Conservation (phyloP, 805 yeast species). For the Scheffersomyces lignosus region DNA sequence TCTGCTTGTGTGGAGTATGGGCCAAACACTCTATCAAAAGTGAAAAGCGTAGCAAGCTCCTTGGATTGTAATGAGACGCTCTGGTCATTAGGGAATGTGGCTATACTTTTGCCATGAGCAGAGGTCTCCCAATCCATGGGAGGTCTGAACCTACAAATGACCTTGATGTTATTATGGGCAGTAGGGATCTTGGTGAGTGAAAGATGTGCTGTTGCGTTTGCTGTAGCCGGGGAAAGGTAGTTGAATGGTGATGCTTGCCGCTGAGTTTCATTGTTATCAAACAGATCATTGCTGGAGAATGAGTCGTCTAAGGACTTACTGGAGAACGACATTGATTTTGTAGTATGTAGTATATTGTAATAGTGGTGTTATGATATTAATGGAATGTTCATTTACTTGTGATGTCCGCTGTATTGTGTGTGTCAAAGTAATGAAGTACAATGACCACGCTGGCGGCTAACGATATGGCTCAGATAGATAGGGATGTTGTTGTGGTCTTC, state of each 20-base stretch:
- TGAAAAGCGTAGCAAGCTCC: slow-evolving; percentile 38
- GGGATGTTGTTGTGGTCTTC: no score
- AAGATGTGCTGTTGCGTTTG: neutral
- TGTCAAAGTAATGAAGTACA: no score
- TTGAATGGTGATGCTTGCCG: slow-evolving; percentile 4
- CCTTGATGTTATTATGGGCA: slow-evolving; percentile 49
- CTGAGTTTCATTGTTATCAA: slow-evolving; percentile 1
- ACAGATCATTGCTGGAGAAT: slow-evolving; percentile 3
- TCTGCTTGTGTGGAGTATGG: slow-evolving; percentile 52
- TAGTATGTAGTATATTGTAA: no score
- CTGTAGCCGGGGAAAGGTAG: neutral
- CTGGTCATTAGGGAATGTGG: slow-evolving; percentile 22
- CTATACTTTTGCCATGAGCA: slow-evolving; percentile 3
- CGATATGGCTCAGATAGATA: no score
- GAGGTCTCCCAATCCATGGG: neutral
- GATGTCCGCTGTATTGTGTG: no score
- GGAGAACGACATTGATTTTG: neutral
- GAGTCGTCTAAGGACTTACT: slow-evolving; percentile 1
- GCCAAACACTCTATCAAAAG: slow-evolving; percentile 67
- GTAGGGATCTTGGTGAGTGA: neutral
- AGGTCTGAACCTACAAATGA: slow-evolving; percentile 74
- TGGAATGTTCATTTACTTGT: no score
- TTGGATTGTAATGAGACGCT: slow-evolving; percentile 28
- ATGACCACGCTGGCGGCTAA: no score
- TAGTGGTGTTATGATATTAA: no score